Evolutionary conservation across 345 rosid genomes (phyloP).

Genomic region (Raphanus sativus): DNA sequence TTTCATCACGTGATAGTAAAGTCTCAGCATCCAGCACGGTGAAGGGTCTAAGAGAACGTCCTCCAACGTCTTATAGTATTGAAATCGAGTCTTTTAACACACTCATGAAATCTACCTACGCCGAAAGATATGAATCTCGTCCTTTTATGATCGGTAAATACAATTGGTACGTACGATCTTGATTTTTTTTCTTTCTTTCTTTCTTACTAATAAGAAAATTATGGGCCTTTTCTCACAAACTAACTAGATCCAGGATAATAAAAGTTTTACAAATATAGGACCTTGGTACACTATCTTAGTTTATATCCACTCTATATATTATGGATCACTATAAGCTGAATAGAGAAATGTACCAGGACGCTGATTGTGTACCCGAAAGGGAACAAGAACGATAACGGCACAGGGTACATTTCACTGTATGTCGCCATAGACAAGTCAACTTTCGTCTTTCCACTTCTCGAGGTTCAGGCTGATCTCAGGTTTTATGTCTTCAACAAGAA

Average conservation of each 20-base stretch:
- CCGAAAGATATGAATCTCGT: neutral
- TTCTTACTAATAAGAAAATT: neutral
- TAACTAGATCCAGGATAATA: no score
- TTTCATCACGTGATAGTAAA: constrained; percentile 22
- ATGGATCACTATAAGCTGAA: no score
- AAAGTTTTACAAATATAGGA: no score
- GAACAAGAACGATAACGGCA: neutral
- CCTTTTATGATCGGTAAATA: neutral
- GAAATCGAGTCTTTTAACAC: neutral
- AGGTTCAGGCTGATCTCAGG: neutral
- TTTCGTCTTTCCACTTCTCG: neutral
- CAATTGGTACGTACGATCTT: neutral
- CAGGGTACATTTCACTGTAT: neutral
- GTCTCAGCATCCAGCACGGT: constrained; percentile 12
- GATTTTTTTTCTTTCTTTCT: neutral
- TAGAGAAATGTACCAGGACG: neutral
- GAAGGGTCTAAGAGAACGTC: constrained; percentile 25
- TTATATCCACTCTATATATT: no score
- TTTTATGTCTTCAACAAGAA: neutral
- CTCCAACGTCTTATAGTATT: constrained; percentile 18
- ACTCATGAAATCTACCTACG: constrained; percentile 13
- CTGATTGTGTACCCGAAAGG: neutral
- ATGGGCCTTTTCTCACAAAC: no score
- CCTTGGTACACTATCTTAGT: no score
- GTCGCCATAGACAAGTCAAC: neutral